Evolutionary conservation across 768 basidiomycete genomes (phyloP).

Genomic region (Cystofilobasidium macerans): DNA sequence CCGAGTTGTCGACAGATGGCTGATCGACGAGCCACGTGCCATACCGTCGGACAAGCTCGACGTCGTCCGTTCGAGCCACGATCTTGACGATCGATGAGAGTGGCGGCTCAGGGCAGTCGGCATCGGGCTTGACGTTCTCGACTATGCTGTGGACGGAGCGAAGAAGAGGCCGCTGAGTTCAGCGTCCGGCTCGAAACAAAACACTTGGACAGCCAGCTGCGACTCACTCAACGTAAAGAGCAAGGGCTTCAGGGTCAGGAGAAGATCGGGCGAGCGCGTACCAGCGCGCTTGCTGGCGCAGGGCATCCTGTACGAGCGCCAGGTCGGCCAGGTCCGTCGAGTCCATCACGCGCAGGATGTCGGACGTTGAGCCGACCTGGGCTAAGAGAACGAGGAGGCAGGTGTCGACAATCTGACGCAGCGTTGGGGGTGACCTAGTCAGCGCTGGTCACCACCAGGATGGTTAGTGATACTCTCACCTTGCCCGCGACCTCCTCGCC

Average conservation of each 20-base stretch:
- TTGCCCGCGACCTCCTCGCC: not conserved
- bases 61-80: slow-evolving; percentile 51
- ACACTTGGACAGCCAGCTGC: not conserved
- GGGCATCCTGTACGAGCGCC: slow-evolving; percentile 1
- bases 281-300: slow-evolving; percentile 14
- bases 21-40: slow-evolving; percentile 65
- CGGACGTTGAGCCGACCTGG: slow-evolving; percentile 38
- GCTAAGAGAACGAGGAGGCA: slow-evolving; percentile 65
- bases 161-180: slow-evolving; percentile 6
- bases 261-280: slow-evolving; percentile 11
- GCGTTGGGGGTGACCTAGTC: not conserved
- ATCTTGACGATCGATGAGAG: slow-evolving; percentile 50
- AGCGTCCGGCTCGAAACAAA: too few species aligned
- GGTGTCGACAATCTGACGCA: slow-evolving; percentile 63
- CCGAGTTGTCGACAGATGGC: slow-evolving; percentile 27
- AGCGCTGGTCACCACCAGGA: slow-evolving; percentile 13
- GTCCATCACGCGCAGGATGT: slow-evolving; percentile 14
- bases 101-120: slow-evolving; percentile 52
- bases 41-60: slow-evolving; percentile 57
- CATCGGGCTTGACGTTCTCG: slow-evolving; percentile 54
- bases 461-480: slow-evolving; percentile 11
- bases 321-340: slow-evolving; percentile 9
- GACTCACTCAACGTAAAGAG: slow-evolving; percentile 57
- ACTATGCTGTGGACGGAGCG: slow-evolving; percentile 46
- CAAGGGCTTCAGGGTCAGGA: slow-evolving; percentile 48